Base-by-base conservation (phyloP, 495 filamentous ascomycete genomes). In the Penicillium herquei region DNA sequence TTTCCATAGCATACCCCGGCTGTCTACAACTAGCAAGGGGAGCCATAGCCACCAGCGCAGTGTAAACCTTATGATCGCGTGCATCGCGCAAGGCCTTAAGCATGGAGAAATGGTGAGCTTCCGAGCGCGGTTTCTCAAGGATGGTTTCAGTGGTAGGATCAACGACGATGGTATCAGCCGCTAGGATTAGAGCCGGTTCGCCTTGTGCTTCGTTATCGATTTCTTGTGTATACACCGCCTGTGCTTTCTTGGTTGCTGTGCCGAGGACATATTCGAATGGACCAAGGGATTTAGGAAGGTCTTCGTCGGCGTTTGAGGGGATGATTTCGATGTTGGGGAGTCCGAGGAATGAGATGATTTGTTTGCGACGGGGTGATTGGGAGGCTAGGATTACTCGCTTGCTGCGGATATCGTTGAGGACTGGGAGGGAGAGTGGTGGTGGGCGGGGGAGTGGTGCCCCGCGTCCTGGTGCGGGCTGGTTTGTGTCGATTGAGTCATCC, bases 101-200 rank as follows among this genome's bases (percentile, higher is more conserved):
- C 92, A 96, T 96, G 21, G 78, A 70, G 8, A 92, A 69, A 68
- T 98, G 94, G 39, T 92, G 85, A n/a, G 78, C 79, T 70, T 93
- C 87, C 21, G 71, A 86, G 37, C 83, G 70, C 30, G 94, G 94
- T 72, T 98, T 98, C 81, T 98, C 94, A 21, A 98, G 76, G 37
- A 98, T 89, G 51, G 78, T 66, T 0, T 92, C 94, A 0, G 71
- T 62, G 0, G 49, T 18, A 0, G 59, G 51, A 32, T 87, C 87
- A 8, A 93, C 90, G 59, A 98, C 89, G 30, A 98, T 77, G 2
- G 94, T 98, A 66, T 98, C 94, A 1, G 94, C 94, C 1, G 92
- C 90, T 26, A 98, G 81, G 37, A 98, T 89, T 0, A 98, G 76
- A 9, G 81, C 88, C 0, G 91, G 93, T 57, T 97, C 94, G 48